Evolutionary conservation across 441 rosid genomes (phyloP), one percentile per base, ranked within the genome.

Genomic region (Populus hybrid): DNA sequence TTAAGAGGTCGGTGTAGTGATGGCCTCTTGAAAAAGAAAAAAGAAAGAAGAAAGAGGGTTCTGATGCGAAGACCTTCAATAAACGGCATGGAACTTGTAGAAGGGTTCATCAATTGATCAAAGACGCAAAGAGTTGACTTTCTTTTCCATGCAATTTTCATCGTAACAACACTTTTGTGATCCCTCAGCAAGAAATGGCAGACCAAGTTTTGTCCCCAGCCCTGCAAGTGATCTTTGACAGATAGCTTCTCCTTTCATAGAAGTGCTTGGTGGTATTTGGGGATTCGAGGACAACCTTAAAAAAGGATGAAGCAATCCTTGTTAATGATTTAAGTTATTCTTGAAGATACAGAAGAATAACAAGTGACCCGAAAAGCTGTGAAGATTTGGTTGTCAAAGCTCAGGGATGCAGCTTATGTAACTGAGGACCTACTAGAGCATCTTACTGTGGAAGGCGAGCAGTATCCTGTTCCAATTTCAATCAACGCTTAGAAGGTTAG

Each of bases 291-390:
- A 75, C 20, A 73, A 77, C 20, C 59, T 84, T 20, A 59, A 69
- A 42, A 69, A 36, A 82, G 70, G 53, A 76, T 80, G 10, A 73
- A 61, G 40, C 63, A 68, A 33, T 33, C 38, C 2, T 56, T 82
- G 16, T 64, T 45, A 2, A 76, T 64, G n/a, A 78, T 78, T 28
- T 20, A 16, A 76, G 82, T 77, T 23, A 84, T 72, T 50, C 82
- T 82, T 63, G 64, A 77, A 33, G 88, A 81, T 42, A 84, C 83
- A 11, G 84, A 85, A 29, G 74, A 78, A 42, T 79, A 65, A 38
- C 86, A 83, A 40, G 24, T 69, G n/a, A 31, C 36, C 12, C 68
- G 72, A 10, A 33, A 2, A 73, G 76, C 82, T 29, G 64, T 83
- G 59, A 74, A 59, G 70, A 11, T 11, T 16, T 81, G 86, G 88